Percentiles rank a stretch among this genome's conserved stretches.
Evolutionary conservation across 2,329 filamentous ascomycete species (phyloP).

Genomic region (Penicillium glabrum): DNA sequence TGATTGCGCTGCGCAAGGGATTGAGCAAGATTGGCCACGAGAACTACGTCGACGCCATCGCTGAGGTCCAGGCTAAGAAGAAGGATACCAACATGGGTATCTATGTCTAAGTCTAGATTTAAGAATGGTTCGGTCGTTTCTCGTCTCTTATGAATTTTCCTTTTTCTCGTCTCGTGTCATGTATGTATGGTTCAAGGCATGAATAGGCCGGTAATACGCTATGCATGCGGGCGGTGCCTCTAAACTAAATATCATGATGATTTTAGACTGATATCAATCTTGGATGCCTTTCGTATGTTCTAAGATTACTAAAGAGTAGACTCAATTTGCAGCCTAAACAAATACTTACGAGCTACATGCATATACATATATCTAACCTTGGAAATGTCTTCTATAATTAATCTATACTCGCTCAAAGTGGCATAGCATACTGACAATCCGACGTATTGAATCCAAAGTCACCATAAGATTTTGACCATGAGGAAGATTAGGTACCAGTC

Average conservation of each 20-base stretch:
- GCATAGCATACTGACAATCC: too few species aligned
- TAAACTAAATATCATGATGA: constrained; percentile 17
- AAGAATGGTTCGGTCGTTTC: not conserved
- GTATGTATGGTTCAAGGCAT: constrained; percentile 19
- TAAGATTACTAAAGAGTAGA: too few species aligned
- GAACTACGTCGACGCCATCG: constrained; percentile 97
- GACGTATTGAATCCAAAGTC: too few species aligned
- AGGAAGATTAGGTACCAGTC: too few species aligned
- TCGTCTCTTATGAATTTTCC: constrained; percentile 11
- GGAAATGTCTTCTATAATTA: too few species aligned
- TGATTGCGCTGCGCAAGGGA: constrained; percentile 93
- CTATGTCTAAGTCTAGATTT: constrained; percentile 35
- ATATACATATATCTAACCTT: too few species aligned
- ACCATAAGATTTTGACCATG: too few species aligned
- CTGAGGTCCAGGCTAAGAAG: constrained; percentile 87
- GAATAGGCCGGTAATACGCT: constrained; percentile 20
- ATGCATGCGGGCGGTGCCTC: constrained; percentile 14
- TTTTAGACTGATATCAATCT: constrained; percentile 2
- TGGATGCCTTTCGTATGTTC: not conserved
- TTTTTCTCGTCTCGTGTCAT: constrained; percentile 16
- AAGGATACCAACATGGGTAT: constrained; percentile 66
- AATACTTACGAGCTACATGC: too few species aligned
- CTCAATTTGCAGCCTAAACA: too few species aligned
- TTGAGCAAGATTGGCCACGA: constrained; percentile 97
- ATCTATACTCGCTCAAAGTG: too few species aligned